Base-by-base conservation (phyloP, 1,139 yeast species). In the Hemisphaericaspora subhashii region DNA sequence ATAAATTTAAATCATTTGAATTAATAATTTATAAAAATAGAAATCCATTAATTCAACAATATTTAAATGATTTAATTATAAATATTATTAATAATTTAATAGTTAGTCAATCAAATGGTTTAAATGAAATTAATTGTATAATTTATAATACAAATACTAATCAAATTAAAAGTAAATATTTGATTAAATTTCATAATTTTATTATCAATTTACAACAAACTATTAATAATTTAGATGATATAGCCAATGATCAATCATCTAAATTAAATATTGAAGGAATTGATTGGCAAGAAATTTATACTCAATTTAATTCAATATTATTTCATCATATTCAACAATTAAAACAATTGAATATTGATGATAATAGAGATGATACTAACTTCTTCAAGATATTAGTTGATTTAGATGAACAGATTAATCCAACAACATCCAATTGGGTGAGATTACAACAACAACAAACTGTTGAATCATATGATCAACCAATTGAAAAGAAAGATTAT, bases 11-110 rank as follows among this genome's bases (percentile, higher is more conserved):
- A 24, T 62, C 77, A 5, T 74, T 75, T 46, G 68, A 72, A 32
- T 41, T 71, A 16, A 52, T 66, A 0, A 66, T 74, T 0, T 54
- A 58, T 44, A 60, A 62, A 36, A 66, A 68, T 40, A 52, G 81
- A 40, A 74, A 72, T 36, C 78, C 79, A 0, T 59, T 58, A 5
- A 64, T 78, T 13, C 57, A 60, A 29, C 46, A 55, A 10, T 77
- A 70, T 43, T 45, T 77, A 3, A 55, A 58, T 9, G 54, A 58
- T 4, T 53, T 70, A 13, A 52, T 64, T 14, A 16, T 37, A 6
- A 42, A 45, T 29, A 28, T 49, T 12, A 40, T 47, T 12, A 37
- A 41, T 17, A 41, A 42, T 29, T 28, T 49, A 20, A 40, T 48
- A 3, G 33, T 48, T 7, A 31, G 36, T 11, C 44, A 36, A 18